These are phyloP conservation scores for Metschnikowia proteae DNA, from an alignment of 805 yeast species.

Conservation along the genomic window DNA sequence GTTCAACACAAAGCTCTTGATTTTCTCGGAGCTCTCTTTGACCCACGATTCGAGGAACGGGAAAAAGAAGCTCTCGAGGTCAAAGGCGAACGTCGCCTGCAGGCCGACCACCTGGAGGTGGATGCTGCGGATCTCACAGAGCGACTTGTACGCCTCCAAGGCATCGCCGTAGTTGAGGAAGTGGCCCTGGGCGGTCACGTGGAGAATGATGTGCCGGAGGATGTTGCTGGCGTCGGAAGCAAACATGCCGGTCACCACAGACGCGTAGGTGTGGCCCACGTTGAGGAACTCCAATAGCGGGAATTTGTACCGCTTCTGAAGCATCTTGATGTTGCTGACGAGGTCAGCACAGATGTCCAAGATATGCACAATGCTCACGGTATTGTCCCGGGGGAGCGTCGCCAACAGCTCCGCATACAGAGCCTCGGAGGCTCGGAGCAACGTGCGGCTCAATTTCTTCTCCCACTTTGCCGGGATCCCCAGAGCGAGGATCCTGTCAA, in stretches of 20 bases:
- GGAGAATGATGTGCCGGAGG: constrained; percentile 46
- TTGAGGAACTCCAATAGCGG: constrained; percentile 59
- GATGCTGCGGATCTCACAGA: constrained; percentile 51
- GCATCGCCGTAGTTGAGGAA: constrained; percentile 52
- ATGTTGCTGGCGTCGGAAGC: constrained; percentile 52
- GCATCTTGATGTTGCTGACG: constrained; percentile 42
- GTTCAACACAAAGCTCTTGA: constrained; percentile 46
- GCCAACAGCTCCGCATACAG: constrained; percentile 39
- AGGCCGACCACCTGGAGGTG: constrained; percentile 42
- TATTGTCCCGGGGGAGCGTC: constrained; percentile 54
- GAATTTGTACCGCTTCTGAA: constrained; percentile 57
- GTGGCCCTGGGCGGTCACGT: constrained; percentile 29
- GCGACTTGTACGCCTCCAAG: constrained; percentile 49
- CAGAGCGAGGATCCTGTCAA: constrained; percentile 29
- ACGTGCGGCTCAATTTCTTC: constrained; percentile 30
- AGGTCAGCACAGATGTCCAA: constrained; percentile 54
- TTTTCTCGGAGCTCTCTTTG: constrained; percentile 42
- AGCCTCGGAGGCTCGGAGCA: constrained; percentile 34
- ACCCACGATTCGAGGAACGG: constrained; percentile 38
- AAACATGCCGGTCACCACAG: constrained; percentile 48
- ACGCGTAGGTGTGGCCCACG: constrained; percentile 48
- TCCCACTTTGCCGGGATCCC: constrained; percentile 48
- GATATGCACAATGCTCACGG: constrained; percentile 52
- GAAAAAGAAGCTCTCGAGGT: constrained; percentile 54
- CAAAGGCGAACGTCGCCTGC: constrained; percentile 44